These are phyloP conservation scores for Westerdykella ornata DNA, from an alignment of 2,329 filamentous ascomycete species.

Conservation along the genomic window DNA sequence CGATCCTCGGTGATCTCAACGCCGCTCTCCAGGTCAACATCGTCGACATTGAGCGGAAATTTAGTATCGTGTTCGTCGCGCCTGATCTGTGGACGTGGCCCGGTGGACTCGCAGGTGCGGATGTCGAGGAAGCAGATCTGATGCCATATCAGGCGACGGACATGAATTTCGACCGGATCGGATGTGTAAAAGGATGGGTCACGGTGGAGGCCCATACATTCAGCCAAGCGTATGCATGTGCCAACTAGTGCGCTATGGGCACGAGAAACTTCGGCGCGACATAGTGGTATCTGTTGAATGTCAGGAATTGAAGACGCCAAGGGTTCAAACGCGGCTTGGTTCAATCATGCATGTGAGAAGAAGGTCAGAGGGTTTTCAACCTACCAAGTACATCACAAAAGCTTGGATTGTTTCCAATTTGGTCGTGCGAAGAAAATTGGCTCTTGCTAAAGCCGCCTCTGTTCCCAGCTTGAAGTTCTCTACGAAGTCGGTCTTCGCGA, in stretches of 20 bases:
- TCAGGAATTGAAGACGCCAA: not conserved
- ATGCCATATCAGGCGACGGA: conserved; percentile 68
- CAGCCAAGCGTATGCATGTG: conserved; percentile 64
- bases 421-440: conserved; percentile 64
- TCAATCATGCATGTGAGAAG: not conserved
- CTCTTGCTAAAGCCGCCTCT: conserved; percentile 60
- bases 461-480: conserved; percentile 59
- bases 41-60: conserved; percentile 64
- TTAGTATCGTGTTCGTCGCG: conserved; percentile 68
- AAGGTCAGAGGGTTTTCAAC: conserved; percentile 19
- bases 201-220: conserved; percentile 70
- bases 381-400: conserved; percentile 68
- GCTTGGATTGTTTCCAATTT: conserved; percentile 70
- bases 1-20: conserved; percentile 41
- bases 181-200: conserved; percentile 62
- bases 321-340: not conserved
- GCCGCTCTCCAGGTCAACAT: conserved; percentile 49
- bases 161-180: conserved; percentile 61
- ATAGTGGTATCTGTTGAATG: conserved; percentile 56
- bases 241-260: conserved; percentile 67
- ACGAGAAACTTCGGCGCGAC: conserved; percentile 63
- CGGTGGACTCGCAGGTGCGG: conserved; percentile 66
- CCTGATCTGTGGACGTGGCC: conserved; percentile 64
- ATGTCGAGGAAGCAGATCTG: conserved; percentile 72
- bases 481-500: conserved; percentile 52